Evolutionary conservation across 1,139 yeast species (phyloP).

Genomic region (Tardiomyces digboiensis): DNA sequence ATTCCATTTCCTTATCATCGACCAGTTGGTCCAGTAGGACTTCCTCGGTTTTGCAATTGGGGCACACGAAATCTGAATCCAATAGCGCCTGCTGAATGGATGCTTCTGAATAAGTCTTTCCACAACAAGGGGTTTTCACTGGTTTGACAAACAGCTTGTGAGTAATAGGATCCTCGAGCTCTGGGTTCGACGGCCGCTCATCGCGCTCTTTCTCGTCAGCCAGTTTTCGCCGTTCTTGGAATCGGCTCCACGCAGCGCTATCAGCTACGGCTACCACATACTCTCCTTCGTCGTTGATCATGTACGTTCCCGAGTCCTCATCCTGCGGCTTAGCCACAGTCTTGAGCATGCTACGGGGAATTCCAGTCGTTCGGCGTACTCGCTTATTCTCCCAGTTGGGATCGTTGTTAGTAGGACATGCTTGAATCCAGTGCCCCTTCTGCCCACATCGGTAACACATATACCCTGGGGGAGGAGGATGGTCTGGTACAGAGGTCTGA

Average conservation of each 20-base stretch:
- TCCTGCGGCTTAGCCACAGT: conserved; percentile 55
- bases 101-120: conserved; percentile 44
- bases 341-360: conserved; percentile 85
- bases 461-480: conserved; percentile 91
- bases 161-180: conserved; percentile 52
- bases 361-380: conserved; percentile 92
- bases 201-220: conserved; percentile 41
- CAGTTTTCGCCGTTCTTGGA: conserved; percentile 40
- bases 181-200: conserved; percentile 46
- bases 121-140: conserved; percentile 84
- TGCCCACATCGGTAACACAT: conserved; percentile 96
- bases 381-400: conserved; percentile 92
- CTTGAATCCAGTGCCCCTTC: conserved; percentile 93
- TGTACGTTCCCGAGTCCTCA: conserved; percentile 58
- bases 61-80: conserved; percentile 86
- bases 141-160: conserved; percentile 59
- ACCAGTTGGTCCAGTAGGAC: conserved; percentile 64
- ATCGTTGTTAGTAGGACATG: conserved; percentile 90
- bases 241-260: conserved; percentile 82
- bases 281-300: conserved; percentile 92
- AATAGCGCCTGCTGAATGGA: conserved; percentile 65
- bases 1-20: conserved; percentile 49
- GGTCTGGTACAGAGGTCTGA: conserved; percentile 30
- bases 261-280: conserved; percentile 95
- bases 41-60: conserved; percentile 71